These are phyloP conservation scores for Catharanthus roseus DNA, from an alignment of 257 asterid species.

Conservation along the genomic window DNA sequence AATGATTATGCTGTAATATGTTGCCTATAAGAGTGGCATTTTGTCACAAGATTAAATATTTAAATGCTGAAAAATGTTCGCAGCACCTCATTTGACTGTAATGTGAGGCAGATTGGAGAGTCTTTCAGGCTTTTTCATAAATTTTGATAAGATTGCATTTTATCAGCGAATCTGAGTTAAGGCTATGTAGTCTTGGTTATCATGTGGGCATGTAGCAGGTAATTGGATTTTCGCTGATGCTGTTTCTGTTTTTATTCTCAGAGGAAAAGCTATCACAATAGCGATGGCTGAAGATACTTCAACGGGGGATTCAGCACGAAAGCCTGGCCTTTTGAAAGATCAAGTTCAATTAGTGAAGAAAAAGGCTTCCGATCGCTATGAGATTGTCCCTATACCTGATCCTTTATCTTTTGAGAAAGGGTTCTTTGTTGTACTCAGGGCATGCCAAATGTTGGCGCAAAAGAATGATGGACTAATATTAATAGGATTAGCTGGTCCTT, in stretches of 20 bases:
- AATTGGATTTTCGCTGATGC: not conserved
- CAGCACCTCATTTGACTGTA: not conserved
- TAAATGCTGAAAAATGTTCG: not conserved
- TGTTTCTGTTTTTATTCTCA: constrained; percentile 20
- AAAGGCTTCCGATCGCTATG: constrained; percentile 75
- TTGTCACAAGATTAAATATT: not conserved
- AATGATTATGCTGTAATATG: not conserved
- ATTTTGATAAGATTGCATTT: not conserved
- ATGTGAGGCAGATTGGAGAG: not conserved
- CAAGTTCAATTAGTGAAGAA: constrained; percentile 79
- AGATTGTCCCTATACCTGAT: constrained; percentile 59
- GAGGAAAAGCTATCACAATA: constrained; percentile 23
- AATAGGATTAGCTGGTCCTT: constrained; percentile 93
- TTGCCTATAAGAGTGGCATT: not conserved
- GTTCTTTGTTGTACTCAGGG: constrained; percentile 80
- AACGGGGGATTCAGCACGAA: constrained; percentile 43
- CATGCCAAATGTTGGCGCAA: constrained; percentile 81
- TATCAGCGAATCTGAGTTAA: not conserved
- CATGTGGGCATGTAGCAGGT: not conserved
- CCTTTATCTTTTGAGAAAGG: constrained; percentile 94
- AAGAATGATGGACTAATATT: constrained; percentile 80
- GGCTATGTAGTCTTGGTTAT: not conserved
- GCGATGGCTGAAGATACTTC: constrained; percentile 45
- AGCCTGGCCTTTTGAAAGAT: constrained; percentile 79
- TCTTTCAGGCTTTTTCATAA: not conserved